Percentiles rank a stretch among this genome's conserved stretches.
These are phyloP conservation scores for Harringtonia aguacate DNA, from an alignment of 2,329 filamentous ascomycete genomes.

Conservation along the genomic window DNA sequence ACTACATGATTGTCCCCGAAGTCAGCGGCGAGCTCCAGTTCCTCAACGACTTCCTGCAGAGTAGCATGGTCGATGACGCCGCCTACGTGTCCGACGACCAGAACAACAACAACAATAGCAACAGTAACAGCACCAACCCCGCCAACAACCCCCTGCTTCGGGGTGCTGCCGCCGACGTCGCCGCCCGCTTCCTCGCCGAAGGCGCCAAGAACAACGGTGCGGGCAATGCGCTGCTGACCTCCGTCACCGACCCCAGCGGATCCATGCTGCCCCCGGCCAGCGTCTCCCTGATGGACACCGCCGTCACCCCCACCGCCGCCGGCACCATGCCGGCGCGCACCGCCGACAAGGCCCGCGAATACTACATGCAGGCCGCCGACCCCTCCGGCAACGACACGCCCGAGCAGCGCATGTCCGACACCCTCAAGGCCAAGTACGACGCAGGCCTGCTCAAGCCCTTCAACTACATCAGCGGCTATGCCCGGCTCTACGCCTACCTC, in stretches of 20 bases:
- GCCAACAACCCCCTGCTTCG: slow-evolving; percentile 20
- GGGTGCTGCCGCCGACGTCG: slow-evolving; percentile 33
- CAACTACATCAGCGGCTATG: slow-evolving; percentile 97
- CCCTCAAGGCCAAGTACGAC: slow-evolving; percentile 92
- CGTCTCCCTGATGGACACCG: not conserved
- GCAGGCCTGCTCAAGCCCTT: slow-evolving; percentile 91
- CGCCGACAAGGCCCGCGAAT: slow-evolving; percentile 68
- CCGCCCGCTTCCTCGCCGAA: slow-evolving; percentile 36
- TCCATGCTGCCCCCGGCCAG: slow-evolving; percentile 18
- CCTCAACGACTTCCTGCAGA: slow-evolving; percentile 92
- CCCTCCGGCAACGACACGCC: slow-evolving; percentile 76
- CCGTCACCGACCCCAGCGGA: too few species aligned
- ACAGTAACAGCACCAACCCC: slow-evolving; percentile 21
- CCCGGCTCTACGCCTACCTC: slow-evolving; percentile 81
- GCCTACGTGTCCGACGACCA: slow-evolving; percentile 60
- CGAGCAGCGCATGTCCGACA: slow-evolving; percentile 89
- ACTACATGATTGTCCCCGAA: slow-evolving; percentile 88
- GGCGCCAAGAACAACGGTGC: not conserved
- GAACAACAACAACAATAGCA: slow-evolving; percentile 22
- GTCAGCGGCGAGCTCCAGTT: slow-evolving; percentile 95
- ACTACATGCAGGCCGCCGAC: slow-evolving; percentile 94
- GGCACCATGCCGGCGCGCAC: slow-evolving; percentile 21
- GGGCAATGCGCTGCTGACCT: slow-evolving; percentile 25
- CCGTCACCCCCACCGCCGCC: not conserved
- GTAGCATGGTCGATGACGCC: slow-evolving; percentile 77